Percentiles rank a stretch among this genome's conserved stretches.
These are phyloP conservation scores for Eucalyptus melliodora DNA, from an alignment of 345 rosid genomes.

Conservation along the genomic window DNA sequence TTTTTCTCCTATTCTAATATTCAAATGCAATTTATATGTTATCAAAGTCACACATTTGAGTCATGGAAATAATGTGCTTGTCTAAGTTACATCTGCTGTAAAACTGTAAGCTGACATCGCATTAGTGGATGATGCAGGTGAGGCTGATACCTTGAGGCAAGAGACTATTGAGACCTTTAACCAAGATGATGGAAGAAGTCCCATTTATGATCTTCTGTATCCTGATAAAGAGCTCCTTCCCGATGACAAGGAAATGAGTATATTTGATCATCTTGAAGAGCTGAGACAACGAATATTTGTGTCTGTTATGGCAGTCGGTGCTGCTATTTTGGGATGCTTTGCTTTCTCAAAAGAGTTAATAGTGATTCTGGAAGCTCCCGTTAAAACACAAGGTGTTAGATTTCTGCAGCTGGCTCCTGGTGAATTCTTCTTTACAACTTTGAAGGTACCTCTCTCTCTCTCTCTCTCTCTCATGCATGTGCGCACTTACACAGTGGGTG, in stretches of 20 bases:
- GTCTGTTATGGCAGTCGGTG: slow-evolving; percentile 92
- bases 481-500: neutral
- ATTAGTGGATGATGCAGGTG: slow-evolving; percentile 7
- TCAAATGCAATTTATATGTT: neutral
- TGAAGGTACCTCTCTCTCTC: slow-evolving; percentile 38
- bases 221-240: slow-evolving; percentile 88
- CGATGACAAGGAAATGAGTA: slow-evolving; percentile 91
- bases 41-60: neutral
- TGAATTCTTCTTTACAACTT: slow-evolving; percentile 93
- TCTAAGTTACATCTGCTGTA: neutral
- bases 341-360: slow-evolving; percentile 83
- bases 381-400: slow-evolving; percentile 80
- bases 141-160: slow-evolving; percentile 14
- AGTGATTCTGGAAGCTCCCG: slow-evolving; percentile 94
- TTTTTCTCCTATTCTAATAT: neutral
- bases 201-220: slow-evolving; percentile 68
- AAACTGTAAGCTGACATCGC: neutral
- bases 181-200: slow-evolving; percentile 25
- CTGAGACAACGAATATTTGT: slow-evolving; percentile 78
- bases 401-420: slow-evolving; percentile 97
- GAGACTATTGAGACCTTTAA: slow-evolving; percentile 10
- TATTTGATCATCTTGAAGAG: slow-evolving; percentile 97
- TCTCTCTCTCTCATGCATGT: rapidly evolving
- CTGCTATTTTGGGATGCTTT: slow-evolving; percentile 86
- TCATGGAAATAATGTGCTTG: neutral